Evolutionary conservation across 495 filamentous ascomycete species (phyloP).

Genomic region (Penicillium maclennaniae): DNA sequence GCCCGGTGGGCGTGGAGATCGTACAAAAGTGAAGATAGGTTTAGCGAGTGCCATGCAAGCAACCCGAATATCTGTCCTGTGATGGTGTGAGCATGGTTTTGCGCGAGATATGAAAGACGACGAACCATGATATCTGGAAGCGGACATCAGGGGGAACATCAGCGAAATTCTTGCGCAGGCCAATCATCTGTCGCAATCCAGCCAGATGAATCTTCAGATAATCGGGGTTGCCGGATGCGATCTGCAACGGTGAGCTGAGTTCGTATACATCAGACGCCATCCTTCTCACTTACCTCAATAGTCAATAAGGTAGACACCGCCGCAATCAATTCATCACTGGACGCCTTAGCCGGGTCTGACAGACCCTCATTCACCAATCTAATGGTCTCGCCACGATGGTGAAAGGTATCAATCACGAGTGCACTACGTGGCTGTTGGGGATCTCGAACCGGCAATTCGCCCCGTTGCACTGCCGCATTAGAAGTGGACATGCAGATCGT

Average conservation of each 20-base stretch:
- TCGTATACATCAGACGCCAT: background rate
- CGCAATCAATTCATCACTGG: conserved; percentile 45
- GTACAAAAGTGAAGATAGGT: conserved; percentile 46
- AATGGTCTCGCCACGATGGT: conserved; percentile 47
- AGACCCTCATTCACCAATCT: conserved; percentile 42
- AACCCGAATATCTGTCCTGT: conserved; percentile 47
- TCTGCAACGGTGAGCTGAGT: conserved; percentile 21
- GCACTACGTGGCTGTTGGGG: conserved; percentile 32
- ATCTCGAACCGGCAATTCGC: conserved; percentile 38
- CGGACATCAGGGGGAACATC: conserved; percentile 41
- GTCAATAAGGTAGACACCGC: conserved; percentile 45
- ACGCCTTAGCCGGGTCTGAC: conserved; percentile 40
- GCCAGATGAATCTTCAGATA: conserved; percentile 47
- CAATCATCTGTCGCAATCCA: conserved; percentile 46
- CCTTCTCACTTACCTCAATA: conserved; percentile 35
- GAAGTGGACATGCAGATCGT: conserved; percentile 43
- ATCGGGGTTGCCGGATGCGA: conserved; percentile 43
- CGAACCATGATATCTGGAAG: conserved; percentile 46
- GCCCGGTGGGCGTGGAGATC: conserved; percentile 34
- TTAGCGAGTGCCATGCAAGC: conserved; percentile 43
- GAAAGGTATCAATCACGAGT: conserved; percentile 41
- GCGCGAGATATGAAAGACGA: background rate
- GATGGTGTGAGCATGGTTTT: conserved; percentile 5
- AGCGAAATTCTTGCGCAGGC: conserved; percentile 40
- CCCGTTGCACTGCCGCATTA: conserved; percentile 36